Evolutionary conservation across 176 grass and related monocot genomes (phyloP).

Genomic region (Puya raimondii): DNA sequence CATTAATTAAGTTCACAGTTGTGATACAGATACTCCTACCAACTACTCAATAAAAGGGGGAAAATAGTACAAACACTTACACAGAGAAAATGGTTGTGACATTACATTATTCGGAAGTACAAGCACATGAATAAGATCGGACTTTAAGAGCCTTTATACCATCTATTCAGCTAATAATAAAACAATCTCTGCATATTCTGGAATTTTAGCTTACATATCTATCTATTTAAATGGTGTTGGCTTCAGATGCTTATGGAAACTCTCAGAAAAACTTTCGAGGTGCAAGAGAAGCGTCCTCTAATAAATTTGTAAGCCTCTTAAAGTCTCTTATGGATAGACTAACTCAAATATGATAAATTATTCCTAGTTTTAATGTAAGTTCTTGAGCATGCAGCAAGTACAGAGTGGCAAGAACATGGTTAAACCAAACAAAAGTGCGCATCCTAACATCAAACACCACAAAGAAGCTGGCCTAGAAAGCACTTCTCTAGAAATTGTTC

Average conservation of each 20-base stretch:
- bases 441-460: constrained; percentile 26
- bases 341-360: too few relatives aligned
- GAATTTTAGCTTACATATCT: not conserved
- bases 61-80: too few relatives aligned
- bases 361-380: not conserved
- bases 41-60: not conserved
- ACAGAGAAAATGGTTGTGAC: too few relatives aligned
- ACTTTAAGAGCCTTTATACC: too few relatives aligned
- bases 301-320: constrained; percentile 22
- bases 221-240: constrained; percentile 1
- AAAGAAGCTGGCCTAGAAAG: constrained; percentile 8
- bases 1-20: too few relatives aligned
- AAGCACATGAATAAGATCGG: too few relatives aligned
- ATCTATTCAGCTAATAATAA: too few relatives aligned
- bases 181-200: too few relatives aligned
- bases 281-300: constrained; percentile 26
- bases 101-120: too few relatives aligned
- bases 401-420: constrained; percentile 24
- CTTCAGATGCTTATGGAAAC: constrained; percentile 33
- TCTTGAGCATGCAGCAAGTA: constrained; percentile 1
- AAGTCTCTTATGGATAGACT: too few relatives aligned
- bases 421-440: constrained; percentile 11
- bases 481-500: constrained; percentile 48
- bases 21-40: not conserved
- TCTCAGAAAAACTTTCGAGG: constrained; percentile 28